Evolutionary conservation across 306 rosid species (phyloP).

Genomic region (Glycine tomentella): DNA sequence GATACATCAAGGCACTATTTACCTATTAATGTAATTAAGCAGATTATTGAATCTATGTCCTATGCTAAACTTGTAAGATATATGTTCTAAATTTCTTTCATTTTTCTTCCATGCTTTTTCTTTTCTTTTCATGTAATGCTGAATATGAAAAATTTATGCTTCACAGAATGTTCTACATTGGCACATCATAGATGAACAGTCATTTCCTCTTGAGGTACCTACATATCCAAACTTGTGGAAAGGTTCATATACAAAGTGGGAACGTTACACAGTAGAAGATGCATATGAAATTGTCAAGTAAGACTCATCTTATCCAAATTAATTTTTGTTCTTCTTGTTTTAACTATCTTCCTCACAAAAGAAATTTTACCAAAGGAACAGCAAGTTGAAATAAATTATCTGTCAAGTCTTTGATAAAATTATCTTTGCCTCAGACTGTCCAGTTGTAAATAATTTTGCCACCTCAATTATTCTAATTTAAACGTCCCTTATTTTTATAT

Average conservation of each 20-base stretch:
- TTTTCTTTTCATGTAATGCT: constrained; percentile 49
- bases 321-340: constrained; percentile 8
- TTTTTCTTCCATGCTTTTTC: constrained; percentile 25
- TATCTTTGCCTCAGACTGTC: constrained; percentile 23
- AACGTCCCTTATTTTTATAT: background rate
- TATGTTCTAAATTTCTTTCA: constrained; percentile 32
- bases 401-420: constrained; percentile 14
- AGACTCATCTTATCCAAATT: constrained; percentile 47
- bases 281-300: constrained; percentile 91
- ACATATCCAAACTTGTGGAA: constrained; percentile 90
- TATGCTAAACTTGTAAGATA: constrained; percentile 91
- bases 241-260: constrained; percentile 91
- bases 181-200: constrained; percentile 90
- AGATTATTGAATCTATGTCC: constrained; percentile 90
- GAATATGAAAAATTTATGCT: constrained; percentile 55
- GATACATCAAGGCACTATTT: constrained; percentile 97
- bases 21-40: constrained; percentile 80
- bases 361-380: constrained; percentile 16
- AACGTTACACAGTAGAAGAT: constrained; percentile 93
- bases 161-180: constrained; percentile 94
- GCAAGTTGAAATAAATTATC: constrained; percentile 21
- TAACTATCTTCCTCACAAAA: constrained; percentile 19
- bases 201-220: constrained; percentile 95
- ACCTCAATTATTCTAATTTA: constrained; percentile 7
- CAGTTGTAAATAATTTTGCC: background rate